These are phyloP conservation scores for Sporothrix inflata DNA, from an alignment of 2,329 filamentous ascomycete genomes.

Conservation along the genomic window DNA sequence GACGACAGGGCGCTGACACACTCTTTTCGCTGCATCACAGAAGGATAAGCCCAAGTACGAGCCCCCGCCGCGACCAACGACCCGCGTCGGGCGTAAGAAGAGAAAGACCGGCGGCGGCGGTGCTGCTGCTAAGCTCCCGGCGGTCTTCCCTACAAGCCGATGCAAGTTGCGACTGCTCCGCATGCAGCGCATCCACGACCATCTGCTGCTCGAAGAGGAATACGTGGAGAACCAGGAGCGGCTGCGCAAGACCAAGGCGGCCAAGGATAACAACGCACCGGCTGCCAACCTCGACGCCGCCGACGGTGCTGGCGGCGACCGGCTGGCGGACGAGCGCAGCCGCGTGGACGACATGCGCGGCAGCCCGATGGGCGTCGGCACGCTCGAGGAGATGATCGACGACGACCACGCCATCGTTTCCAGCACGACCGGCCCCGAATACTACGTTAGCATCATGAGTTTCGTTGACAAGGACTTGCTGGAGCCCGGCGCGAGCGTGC, in stretches of 20 bases:
- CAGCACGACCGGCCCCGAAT: constrained; percentile 94
- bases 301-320: constrained; percentile 58
- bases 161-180: constrained; percentile 96
- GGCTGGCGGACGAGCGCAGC: constrained; percentile 91
- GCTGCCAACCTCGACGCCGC: constrained; percentile 70
- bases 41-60: constrained; percentile 99
- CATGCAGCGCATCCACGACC: constrained; percentile 98
- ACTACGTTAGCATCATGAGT: constrained; percentile 99
- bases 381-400: constrained; percentile 97
- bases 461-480: constrained; percentile 99
- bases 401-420: constrained; percentile 99
- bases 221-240: constrained; percentile 99
- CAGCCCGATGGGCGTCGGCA: constrained; percentile 97
- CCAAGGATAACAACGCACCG: constrained; percentile 68
- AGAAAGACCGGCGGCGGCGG: constrained; percentile 92
- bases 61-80: constrained; percentile 93
- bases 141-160: constrained; percentile 91
- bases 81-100: constrained; percentile 97
- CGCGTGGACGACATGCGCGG: constrained; percentile 98
- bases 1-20: constrained; percentile 20
- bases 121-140: constrained; percentile 91
- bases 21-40: constrained; percentile 50
- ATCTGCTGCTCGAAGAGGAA: constrained; percentile 94
- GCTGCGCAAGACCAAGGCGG: constrained; percentile 86
- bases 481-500: constrained; percentile 91